These are phyloP conservation scores for Nephelium lappaceum DNA, from an alignment of 345 rosid genomes.

Conservation along the genomic window DNA sequence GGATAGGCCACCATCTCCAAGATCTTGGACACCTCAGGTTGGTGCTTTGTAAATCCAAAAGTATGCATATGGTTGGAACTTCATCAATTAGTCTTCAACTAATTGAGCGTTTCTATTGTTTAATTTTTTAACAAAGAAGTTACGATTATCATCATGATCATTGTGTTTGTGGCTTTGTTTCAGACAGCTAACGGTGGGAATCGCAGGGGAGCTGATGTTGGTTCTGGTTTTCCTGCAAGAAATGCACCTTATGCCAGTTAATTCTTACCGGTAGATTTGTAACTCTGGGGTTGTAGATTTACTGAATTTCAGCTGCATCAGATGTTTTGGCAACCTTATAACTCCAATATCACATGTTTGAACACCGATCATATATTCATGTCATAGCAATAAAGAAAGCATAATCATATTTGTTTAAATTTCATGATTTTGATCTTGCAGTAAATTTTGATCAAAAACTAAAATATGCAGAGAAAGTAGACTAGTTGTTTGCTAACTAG, in stretches of 20 bases:
- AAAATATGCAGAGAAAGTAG: too few species aligned
- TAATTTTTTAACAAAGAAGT: not conserved
- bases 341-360: not conserved
- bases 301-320: not conserved
- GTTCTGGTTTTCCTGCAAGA: slow-evolving; percentile 50
- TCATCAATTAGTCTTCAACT: slow-evolving; percentile 4
- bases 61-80: not conserved
- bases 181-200: slow-evolving; percentile 52
- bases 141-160: not conserved
- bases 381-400: not conserved
- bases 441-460: not conserved
- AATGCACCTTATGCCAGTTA: slow-evolving; percentile 60
- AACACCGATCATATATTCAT: not conserved
- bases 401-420: not conserved
- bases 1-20: slow-evolving; percentile 71
- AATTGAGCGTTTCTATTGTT: not conserved
- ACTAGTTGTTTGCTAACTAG: too few species aligned
- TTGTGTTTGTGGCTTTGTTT: slow-evolving; percentile 4
- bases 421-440: not conserved
- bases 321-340: not conserved
- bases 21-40: slow-evolving; percentile 79
- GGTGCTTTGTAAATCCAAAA: slow-evolving; percentile 13
- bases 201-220: slow-evolving; percentile 58
- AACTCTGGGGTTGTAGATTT: not conserved
- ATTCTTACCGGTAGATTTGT: slow-evolving; percentile 12